These are phyloP conservation scores for Aegilops umbellulata DNA, from an alignment of 176 grass and related monocot species.

Conservation along the genomic window DNA sequence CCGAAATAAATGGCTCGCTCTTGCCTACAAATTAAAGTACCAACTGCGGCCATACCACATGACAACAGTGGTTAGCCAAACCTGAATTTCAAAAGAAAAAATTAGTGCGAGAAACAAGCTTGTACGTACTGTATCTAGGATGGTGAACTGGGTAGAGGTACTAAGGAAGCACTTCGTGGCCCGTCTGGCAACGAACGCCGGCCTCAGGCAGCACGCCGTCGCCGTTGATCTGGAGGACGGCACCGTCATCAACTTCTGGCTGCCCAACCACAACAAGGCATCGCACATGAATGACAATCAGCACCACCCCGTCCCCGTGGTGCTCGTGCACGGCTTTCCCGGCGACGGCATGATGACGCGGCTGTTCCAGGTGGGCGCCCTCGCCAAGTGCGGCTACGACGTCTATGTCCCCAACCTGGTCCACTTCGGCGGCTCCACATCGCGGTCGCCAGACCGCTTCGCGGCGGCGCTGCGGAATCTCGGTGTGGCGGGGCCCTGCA, in stretches of 20 bases:
- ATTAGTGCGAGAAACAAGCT: no score
- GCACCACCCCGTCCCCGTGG: constrained; percentile 26
- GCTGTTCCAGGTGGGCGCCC: constrained; percentile 25
- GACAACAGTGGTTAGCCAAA: no score
- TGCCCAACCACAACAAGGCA: constrained; percentile 16
- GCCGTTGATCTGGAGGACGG: constrained; percentile 39
- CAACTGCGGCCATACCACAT: no score
- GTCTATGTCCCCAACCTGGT: constrained; percentile 69
- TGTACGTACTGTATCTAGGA: neutral
- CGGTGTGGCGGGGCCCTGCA: constrained; percentile 37
- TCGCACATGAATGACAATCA: no score
- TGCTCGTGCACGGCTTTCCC: constrained; percentile 62
- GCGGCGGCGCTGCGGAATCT: constrained; percentile 18
- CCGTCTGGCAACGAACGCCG: constrained; percentile 28
- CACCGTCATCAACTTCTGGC: constrained; percentile 44
- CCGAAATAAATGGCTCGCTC: no score
- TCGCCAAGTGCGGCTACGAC: constrained; percentile 30
- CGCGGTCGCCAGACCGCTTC: constrained; percentile 12
- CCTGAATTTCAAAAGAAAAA: no score
- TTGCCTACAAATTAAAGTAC: no score
- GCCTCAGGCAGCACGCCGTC: constrained; percentile 31
- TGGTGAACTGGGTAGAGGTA: constrained; percentile 52
- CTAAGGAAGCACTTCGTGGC: constrained; percentile 15
- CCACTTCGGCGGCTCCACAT: constrained; percentile 52
- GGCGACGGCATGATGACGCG: constrained; percentile 54